Conservation (phyloP, 2,329 filamentous ascomycete genomes). For the Mariannaea sp. region DNA sequence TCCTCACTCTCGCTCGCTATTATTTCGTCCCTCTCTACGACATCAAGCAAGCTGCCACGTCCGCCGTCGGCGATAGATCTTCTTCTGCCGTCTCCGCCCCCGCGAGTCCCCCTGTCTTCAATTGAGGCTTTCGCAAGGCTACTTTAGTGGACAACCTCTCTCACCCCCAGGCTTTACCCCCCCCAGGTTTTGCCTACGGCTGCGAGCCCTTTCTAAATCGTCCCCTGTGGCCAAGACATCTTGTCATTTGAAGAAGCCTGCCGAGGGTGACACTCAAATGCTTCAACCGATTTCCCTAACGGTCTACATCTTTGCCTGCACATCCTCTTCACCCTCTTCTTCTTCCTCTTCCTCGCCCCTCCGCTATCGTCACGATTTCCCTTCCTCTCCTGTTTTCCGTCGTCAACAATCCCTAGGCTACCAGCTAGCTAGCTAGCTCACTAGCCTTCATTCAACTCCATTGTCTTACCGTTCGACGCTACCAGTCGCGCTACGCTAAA, state of each 20-base stretch:
- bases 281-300: background rate
- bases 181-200: background rate
- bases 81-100: background rate
- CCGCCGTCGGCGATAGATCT: background rate
- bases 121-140: background rate
- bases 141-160: background rate
- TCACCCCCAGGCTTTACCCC: background rate
- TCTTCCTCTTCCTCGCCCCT: background rate
- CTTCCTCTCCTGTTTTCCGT: background rate
- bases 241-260: background rate
- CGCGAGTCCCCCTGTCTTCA: background rate
- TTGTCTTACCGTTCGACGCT: conserved; percentile 20
- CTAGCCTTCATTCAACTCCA: conserved; percentile 6
- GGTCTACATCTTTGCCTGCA: background rate
- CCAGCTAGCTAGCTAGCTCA: no score
- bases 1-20: conserved; percentile 1
- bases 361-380: background rate
- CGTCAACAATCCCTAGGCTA: background rate
- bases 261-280: background rate
- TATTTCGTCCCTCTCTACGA: background rate
- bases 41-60: no score
- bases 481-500: conserved; percentile 11
- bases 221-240: background rate
- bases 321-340: background rate
- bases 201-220: background rate